Evolutionary conservation across 2,329 filamentous ascomycete species (phyloP), one percentile per base, ranked within the genome.

Genomic region (Elsinoe perseae): DNA sequence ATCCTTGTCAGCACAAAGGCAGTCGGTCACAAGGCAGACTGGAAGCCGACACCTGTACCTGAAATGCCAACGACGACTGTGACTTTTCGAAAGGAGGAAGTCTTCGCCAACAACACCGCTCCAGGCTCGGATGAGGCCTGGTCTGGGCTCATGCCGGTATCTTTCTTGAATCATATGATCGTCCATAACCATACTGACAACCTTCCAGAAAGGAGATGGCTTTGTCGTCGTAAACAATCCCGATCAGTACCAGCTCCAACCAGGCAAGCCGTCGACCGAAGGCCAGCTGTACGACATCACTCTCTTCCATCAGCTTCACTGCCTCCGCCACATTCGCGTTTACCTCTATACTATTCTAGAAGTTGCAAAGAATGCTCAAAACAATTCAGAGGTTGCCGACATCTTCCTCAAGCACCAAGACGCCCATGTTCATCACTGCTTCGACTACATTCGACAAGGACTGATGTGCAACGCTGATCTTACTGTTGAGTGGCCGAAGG

Each of bases 261-360:
- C 62, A 1, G 67, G 67, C 57, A 63, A 67, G 53, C 55, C 60
- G 7, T 61, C 61, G 6, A 42, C 57, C 6, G 54, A 60, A 21
- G 64, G 64, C 32, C 60, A 64, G 38, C 61, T 69, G 56, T 70
- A 69, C 62, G 65, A 65, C 43, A 64, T 66, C 42, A 64, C 66
- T n/a, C 52, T 70, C 46, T 70, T 66, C 61, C 68, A 70, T 56
- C 66, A 70, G 52, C 57, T 70, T 34, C 68, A 70, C 57, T 70
- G 69, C 52, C 63, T 70, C 1, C 50, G 57, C 14, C 63, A 67
- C 42, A 63, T 70, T 28, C 63, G 68, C 3, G 64, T 60, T 1
- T 65, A 65, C 50, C 57, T 61, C 20, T 66, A 61, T 54, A 59
- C 60, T 14, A 59, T 68, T 38, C 48, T 66, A 8, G 64, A 64